Evolutionary conservation across 495 filamentous ascomycete genomes (phyloP), one percentile per base, ranked within the genome.

Genomic region (Podospora pseudoanserina): DNA sequence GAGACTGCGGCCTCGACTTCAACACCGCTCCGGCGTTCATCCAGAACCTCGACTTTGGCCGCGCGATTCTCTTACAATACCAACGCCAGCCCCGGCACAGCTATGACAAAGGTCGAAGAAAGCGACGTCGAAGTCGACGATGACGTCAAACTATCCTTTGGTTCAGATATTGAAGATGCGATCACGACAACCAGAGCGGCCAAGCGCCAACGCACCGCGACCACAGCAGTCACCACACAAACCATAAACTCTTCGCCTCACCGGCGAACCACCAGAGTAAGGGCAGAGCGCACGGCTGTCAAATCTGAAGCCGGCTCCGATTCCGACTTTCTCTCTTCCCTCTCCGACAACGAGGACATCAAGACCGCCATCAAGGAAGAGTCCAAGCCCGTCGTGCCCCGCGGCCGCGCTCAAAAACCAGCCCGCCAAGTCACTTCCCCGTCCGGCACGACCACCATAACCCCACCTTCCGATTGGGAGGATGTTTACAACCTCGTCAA

Each of bases 381-480:
- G 15, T 49, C 39, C 39, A 58, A 58, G 55, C 19, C 19, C 55
- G n/a, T n/a, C 55, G n/a, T n/a, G 9, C 55, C 15, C 78, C 5
- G 61, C 72, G 7, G 72, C 73, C 13, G 69, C 72, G 81, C 67
- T 9, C 86, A 89, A 15, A 83, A 87, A 63, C 91, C 91, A 6
- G 89, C 90, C 2, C 86, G 90, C 58, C 88, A 84, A 69, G 81
- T 86, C 58, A 85, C 87, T 72, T 82, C 82, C 64, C 80, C 85
- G 63, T 81, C 81, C 4, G 90, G 87, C 28, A 80, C 79, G 26
- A 70, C 84, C 3, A 83, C 79, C 30, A 78, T 91, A 55, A 60
- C 86, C 60, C 86, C 95, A 2, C 96, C 95, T 0, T 84, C 87
- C 0, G 86, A 92, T 74, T 99, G 95, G 95, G 89, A 93, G 65